Base-by-base conservation (phyloP, 306 rosid species). In the Alnus rubra region DNA sequence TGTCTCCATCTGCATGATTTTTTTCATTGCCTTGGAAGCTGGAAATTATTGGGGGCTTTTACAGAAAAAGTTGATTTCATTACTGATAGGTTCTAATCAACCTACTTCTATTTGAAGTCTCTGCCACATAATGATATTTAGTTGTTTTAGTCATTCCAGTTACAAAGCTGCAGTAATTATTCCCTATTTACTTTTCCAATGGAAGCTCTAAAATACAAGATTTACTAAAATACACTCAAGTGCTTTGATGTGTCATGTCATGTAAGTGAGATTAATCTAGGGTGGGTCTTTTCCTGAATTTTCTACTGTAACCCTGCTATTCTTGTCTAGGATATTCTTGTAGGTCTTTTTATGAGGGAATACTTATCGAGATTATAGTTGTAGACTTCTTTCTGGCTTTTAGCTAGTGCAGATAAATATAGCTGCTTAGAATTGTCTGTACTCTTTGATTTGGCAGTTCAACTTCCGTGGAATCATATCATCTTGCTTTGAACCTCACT, bases 401-500 rank as follows among this genome's bases (percentile, higher is more conserved):
- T 81, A 70, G 60, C 68, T 62, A 52, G 52, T 73, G 75, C 76
- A 68, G 18, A 82, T 50, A 82, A 67, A 52, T 19, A 71, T 76
- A 49, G 44, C 45, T 58, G 74, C 87, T 87, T 78, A 79, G 77
- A 82, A 76, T 73, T 42, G 67, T 60, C 30, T 81, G 50, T 42
- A 65, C 4, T 77, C 79, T 80, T 86, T 86, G 58, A 84, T 90
- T 88, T 88, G 88, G 79, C 98, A 95, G 99, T 95, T 95, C 91
- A 95, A 95, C 89, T 95, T 95, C 77, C 98, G 97, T 59, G 99
- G 99, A 81, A 95, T 95, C 80, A 85, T 95, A 86, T 95, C 99
- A 80, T 95, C 99, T 83, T 93, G 98, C 91, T 95, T 95, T 84
- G 99, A 95, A 83, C 98, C 96, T 82, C 99, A 95, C 90, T 89